These are phyloP conservation scores for Talaromyces funiculosus DNA, from an alignment of 2,329 filamentous ascomycete genomes.

Conservation along the genomic window DNA sequence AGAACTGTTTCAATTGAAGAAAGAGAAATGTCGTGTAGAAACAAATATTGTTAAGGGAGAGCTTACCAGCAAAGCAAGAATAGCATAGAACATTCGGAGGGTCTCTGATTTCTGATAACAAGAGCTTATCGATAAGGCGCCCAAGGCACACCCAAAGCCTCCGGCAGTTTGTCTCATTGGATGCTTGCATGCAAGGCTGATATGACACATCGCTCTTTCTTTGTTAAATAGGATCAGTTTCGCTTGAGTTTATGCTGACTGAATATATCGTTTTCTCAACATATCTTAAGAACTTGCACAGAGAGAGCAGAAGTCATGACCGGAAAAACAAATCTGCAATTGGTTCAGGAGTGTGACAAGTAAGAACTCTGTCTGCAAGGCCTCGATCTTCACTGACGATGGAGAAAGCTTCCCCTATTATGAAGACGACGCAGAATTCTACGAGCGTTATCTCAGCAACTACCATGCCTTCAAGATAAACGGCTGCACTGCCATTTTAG, in stretches of 20 bases:
- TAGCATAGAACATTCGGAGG: slow-evolving; percentile 7
- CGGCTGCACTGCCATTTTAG: slow-evolving; percentile 57
- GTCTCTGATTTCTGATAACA: neutral
- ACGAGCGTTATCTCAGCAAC: slow-evolving; percentile 49
- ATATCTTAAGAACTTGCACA: neutral
- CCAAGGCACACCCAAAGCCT: neutral
- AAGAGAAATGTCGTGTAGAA: neutral
- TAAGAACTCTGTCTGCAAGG: slow-evolving; percentile 18
- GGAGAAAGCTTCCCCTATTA: slow-evolving; percentile 83
- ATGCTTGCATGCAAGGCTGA: neutral
- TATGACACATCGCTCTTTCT: neutral
- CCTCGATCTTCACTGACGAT: too few species aligned
- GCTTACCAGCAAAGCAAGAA: neutral
- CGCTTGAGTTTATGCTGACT: neutral
- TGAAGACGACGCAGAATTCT: slow-evolving; percentile 52
- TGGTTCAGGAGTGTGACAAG: slow-evolving; percentile 55
- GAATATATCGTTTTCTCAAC: neutral
- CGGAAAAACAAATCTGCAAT: slow-evolving; percentile 36
- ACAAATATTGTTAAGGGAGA: neutral
- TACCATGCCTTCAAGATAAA: slow-evolving; percentile 64
- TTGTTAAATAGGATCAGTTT: neutral
- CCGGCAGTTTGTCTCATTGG: neutral
- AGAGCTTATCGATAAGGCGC: neutral
- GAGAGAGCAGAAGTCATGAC: slow-evolving; percentile 3
- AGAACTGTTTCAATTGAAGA: too few species aligned